Conservation (phyloP, 257 asterid genomes). For the Nicotiana obtusifolia region DNA sequence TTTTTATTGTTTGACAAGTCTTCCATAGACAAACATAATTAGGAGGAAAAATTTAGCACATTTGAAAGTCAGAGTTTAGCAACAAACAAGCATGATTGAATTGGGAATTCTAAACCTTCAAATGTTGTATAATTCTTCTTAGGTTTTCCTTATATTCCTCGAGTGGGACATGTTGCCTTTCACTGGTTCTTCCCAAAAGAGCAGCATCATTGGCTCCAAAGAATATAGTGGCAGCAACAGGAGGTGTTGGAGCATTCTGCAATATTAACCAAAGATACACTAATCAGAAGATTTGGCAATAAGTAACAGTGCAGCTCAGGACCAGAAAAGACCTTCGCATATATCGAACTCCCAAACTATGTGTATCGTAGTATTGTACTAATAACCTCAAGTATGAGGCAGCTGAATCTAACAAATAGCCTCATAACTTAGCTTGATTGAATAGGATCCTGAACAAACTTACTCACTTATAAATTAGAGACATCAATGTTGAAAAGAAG, state of each 20-base stretch:
- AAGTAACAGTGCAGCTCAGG: neutral
- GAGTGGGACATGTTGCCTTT: slow-evolving; percentile 76
- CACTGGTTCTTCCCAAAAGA: slow-evolving; percentile 57
- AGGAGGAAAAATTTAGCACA: neutral
- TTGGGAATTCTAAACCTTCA: slow-evolving; percentile 44
- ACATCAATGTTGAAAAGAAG: neutral
- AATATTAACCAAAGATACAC: neutral
- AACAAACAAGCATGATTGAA: neutral
- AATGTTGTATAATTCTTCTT: slow-evolving; percentile 55
- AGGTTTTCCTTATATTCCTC: slow-evolving; percentile 85
- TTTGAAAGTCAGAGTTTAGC: neutral
- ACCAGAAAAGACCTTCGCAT: neutral
- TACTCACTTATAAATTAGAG: neutral
- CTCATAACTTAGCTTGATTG: neutral
- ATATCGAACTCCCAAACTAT: neutral
- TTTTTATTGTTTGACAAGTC: neutral
- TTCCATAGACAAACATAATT: neutral
- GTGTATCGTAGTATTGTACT: neutral
- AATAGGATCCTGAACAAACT: neutral
- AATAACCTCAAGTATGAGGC: neutral
- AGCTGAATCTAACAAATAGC: neutral
- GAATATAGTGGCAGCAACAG: slow-evolving; percentile 63
- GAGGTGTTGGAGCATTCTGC: slow-evolving; percentile 55
- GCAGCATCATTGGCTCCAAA: slow-evolving; percentile 98
- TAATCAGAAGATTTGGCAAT: neutral